Base-by-base conservation (phyloP, 345 rosid genomes). In the Eucalyptus polybractea region DNA sequence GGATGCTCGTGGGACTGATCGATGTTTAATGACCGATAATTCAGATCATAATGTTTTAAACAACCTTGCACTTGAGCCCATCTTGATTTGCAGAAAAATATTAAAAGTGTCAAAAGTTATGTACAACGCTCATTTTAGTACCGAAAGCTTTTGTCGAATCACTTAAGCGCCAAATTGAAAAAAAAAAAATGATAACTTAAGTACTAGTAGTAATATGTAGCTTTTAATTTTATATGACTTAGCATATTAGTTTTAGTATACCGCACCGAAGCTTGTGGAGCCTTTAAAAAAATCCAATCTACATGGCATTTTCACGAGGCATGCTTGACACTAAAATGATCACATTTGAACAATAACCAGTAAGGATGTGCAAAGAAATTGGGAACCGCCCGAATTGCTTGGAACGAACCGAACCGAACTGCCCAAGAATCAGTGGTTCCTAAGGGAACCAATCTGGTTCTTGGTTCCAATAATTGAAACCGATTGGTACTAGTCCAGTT, bases 361-460 rank as follows among this genome's bases (percentile, higher is more conserved):
- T 53, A 7, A 19, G 24, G 24, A 19, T 53, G 58, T 53, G 58
- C 24, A 53, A 19, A 53, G 10, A 53, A 53, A 53, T 53, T 0
- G 5, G 10, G 10, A 53, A 53, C 22, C 0, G 0, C 58, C 0
- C 5, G 9, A 2, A 53, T 53, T 21, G 24, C 58, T 53, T 3
- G 24, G 24, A 53, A 53, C 0, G 24, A 19, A 7, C 2, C 2
- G 10, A 53, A 53, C 2, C 1, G 0, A 53, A 19, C 5, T 19
- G 24, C 2, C 58, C 24, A 19, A 19, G 58, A 53, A 53, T 4
- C 0, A 1, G 5, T 53, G 24, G 10, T 53, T 53, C 24, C 0
- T 53, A 53, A 19, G 58, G 56, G 10, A 53, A 53, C 0, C 2
- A 0, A 22, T 17, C 2, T 0, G 4, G 7, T 51, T 51, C 22